These are phyloP conservation scores for Penicillium polonicum DNA, from an alignment of 2,329 filamentous ascomycete species.

Conservation along the genomic window DNA sequence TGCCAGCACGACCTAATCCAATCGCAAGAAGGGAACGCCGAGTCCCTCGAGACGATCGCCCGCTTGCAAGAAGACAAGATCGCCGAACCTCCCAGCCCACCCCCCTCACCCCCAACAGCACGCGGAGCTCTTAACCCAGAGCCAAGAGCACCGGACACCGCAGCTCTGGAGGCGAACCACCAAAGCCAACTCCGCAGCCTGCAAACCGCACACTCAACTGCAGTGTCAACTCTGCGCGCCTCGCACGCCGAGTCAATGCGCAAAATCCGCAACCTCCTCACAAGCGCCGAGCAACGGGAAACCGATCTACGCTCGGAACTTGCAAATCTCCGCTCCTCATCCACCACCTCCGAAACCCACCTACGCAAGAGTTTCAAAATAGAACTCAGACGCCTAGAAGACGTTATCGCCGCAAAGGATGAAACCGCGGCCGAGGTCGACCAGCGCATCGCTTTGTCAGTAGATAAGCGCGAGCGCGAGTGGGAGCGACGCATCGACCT, in stretches of 20 bases:
- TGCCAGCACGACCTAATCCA: constrained; percentile 32
- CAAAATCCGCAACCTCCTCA: constrained; percentile 37
- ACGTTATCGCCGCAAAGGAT: constrained; percentile 41
- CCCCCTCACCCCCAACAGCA: constrained; percentile 28
- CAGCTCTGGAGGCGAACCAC: constrained; percentile 34
- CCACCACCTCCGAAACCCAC: constrained; percentile 25
- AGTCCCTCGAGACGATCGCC: constrained; percentile 32
- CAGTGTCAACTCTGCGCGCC: constrained; percentile 38
- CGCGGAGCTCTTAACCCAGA: constrained; percentile 7
- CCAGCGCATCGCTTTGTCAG: constrained; percentile 39
- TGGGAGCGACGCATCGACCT: constrained; percentile 45
- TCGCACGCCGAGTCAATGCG: constrained; percentile 40
- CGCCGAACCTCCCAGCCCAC: constrained; percentile 32
- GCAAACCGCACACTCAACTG: constrained; percentile 37
- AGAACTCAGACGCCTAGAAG: constrained; percentile 36
- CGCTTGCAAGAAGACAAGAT: constrained; percentile 30
- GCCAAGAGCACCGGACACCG: constrained; percentile 13
- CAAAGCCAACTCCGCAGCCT: constrained; percentile 38
- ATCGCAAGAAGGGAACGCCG: constrained; percentile 33
- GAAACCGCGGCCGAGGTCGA: constrained; percentile 42
- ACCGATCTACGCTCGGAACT: constrained; percentile 35
- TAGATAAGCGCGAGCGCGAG: constrained; percentile 45
- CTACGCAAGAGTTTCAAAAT: constrained; percentile 29
- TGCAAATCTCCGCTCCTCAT: constrained; percentile 25
- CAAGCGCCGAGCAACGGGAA: constrained; percentile 38